Evolutionary conservation across 2,329 filamentous ascomycete genomes (phyloP).

Genomic region (Pyricularia grisea): DNA sequence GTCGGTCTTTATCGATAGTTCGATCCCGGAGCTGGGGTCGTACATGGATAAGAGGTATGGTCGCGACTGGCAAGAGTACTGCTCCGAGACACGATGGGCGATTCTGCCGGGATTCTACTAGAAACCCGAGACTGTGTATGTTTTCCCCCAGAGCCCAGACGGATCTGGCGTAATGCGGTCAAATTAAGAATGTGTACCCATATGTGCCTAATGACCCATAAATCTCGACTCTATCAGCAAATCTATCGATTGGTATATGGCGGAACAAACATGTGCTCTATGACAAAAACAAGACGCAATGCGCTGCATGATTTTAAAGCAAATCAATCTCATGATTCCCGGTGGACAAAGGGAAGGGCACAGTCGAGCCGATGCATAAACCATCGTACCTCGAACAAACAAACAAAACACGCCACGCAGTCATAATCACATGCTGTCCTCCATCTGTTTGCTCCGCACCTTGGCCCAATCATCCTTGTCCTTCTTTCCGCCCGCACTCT

Average conservation of each 20-base stretch:
- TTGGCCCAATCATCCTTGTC: slow-evolving; percentile 58
- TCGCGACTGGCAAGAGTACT: slow-evolving; percentile 28
- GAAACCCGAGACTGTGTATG: background rate
- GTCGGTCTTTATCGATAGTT: slow-evolving; percentile 20
- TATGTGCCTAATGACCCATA: background rate
- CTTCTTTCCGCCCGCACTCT: slow-evolving; percentile 52
- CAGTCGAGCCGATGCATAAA: background rate
- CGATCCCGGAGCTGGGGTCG: slow-evolving; percentile 22
- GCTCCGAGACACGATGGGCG: slow-evolving; percentile 24
- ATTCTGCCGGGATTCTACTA: slow-evolving; percentile 28
- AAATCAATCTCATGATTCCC: background rate
- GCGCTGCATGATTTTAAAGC: background rate
- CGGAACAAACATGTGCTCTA: background rate
- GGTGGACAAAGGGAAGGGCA: background rate
- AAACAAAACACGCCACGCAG: background rate
- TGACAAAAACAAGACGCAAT: background rate
- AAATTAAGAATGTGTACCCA: background rate
- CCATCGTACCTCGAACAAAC: background rate
- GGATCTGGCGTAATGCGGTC: background rate
- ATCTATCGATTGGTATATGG: background rate
- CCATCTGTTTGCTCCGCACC: slow-evolving; percentile 57
- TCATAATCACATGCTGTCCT: slow-evolving; percentile 49
- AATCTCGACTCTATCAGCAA: background rate
- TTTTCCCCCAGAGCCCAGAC: background rate
- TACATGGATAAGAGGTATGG: slow-evolving; percentile 27